Conservation (phyloP, 2,329 filamentous ascomycete species). For the Alternaria viburni region DNA sequence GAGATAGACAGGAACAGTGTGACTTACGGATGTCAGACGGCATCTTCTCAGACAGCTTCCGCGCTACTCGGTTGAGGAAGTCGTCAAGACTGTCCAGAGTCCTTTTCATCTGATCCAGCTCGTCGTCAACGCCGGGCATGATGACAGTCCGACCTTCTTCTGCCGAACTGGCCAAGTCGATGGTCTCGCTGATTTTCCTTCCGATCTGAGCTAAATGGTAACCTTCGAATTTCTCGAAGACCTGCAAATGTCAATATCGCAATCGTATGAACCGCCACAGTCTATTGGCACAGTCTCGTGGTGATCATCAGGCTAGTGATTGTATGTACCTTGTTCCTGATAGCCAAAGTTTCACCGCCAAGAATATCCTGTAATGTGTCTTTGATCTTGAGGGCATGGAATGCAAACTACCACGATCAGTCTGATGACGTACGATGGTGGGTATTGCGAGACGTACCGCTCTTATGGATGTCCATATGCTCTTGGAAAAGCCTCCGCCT, state of each 20-base stretch:
- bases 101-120: slow-evolving; percentile 79
- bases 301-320: background rate
- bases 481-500: slow-evolving; percentile 64
- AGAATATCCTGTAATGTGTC: slow-evolving; percentile 66
- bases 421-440: fast-evolving
- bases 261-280: background rate
- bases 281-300: fast-evolving
- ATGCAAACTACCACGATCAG: slow-evolving; percentile 65
- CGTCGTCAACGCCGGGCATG: slow-evolving; percentile 70
- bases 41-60: slow-evolving; percentile 66
- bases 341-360: slow-evolving; percentile 59
- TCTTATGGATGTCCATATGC: slow-evolving; percentile 75
- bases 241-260: slow-evolving; percentile 45
- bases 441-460: slow-evolving; percentile 46
- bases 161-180: slow-evolving; percentile 79
- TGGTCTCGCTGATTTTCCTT: slow-evolving; percentile 71
- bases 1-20: no score
- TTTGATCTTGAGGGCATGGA: slow-evolving; percentile 71
- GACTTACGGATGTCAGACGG: slow-evolving; percentile 60
- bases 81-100: slow-evolving; percentile 78
- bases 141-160: slow-evolving; percentile 76
- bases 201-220: slow-evolving; percentile 69
- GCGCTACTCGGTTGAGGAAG: slow-evolving; percentile 72
- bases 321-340: slow-evolving; percentile 60
- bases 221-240: slow-evolving; percentile 66